These are phyloP conservation scores for Candida qinlingensis DNA, from an alignment of 805 yeast genomes.

Conservation along the genomic window DNA sequence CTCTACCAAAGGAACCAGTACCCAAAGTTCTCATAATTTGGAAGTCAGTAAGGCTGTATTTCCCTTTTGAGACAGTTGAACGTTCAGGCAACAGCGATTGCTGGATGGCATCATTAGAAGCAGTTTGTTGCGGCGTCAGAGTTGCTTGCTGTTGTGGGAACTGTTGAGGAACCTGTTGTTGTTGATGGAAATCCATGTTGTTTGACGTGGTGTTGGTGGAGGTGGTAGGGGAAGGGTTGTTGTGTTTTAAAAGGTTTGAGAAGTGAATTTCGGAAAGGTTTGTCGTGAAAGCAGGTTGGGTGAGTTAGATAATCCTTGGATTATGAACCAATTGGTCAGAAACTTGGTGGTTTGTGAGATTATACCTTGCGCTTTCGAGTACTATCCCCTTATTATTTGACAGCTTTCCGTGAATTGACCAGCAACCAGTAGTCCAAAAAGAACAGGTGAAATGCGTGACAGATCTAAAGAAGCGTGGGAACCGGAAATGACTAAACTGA, in stretches of 20 bases:
- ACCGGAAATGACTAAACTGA: too few relatives aligned
- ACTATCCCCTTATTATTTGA: too few relatives aligned
- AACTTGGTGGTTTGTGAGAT: too few relatives aligned
- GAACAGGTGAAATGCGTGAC: too few relatives aligned
- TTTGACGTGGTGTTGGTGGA: not conserved
- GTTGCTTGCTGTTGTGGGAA: not conserved
- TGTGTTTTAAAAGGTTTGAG: conserved; percentile 2
- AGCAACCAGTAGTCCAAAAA: too few relatives aligned
- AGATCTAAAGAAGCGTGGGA: too few relatives aligned
- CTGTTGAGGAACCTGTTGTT: conserved; percentile 6
- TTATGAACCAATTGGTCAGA: too few relatives aligned
- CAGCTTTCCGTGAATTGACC: too few relatives aligned
- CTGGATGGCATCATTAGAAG: conserved; percentile 11
- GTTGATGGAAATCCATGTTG: not conserved
- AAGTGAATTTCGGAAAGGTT: not conserved
- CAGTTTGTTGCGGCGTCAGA: not conserved
- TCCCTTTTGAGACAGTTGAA: conserved; percentile 43
- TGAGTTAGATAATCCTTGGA: not conserved
- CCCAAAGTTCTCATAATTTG: conserved; percentile 84
- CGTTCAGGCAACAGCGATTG: conserved; percentile 23
- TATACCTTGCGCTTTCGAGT: too few relatives aligned
- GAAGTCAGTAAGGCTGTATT: conserved; percentile 76
- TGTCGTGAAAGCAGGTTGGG: not conserved
- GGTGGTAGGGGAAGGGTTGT: not conserved
- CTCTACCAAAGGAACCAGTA: conserved; percentile 94